Evolutionary conservation across 805 yeast genomes (phyloP).

Genomic region (Wickerhamiella allomyrinae): DNA sequence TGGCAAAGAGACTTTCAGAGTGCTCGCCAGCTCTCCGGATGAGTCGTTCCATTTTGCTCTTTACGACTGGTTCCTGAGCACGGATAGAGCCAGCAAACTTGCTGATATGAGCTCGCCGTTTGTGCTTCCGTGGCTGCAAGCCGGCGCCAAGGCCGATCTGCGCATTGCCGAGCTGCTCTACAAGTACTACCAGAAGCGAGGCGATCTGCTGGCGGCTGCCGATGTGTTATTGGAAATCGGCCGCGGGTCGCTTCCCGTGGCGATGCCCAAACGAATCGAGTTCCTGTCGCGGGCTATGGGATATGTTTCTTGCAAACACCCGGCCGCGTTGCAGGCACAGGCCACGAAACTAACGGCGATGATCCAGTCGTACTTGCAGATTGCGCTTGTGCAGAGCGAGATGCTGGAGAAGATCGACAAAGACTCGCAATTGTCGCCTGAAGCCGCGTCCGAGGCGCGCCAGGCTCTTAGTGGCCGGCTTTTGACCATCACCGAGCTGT

Average conservation of each 20-base stretch:
- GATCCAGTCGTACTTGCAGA: constrained; percentile 70
- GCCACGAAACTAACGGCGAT: constrained; percentile 54
- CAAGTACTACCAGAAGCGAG: constrained; percentile 76
- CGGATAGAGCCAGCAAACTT: constrained; percentile 62
- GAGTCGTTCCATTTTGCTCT: constrained; percentile 81
- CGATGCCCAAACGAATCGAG: constrained; percentile 65
- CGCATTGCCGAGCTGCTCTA: constrained; percentile 73
- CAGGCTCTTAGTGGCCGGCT: constrained; percentile 48
- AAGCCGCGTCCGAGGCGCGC: constrained; percentile 35
- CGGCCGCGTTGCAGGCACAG: constrained; percentile 61
- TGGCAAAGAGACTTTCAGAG: constrained; percentile 46
- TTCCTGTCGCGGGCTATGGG: constrained; percentile 85
- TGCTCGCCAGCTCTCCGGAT: constrained; percentile 62
- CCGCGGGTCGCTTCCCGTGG: constrained; percentile 50
- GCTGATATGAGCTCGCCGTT: constrained; percentile 71
- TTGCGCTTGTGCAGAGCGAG: constrained; percentile 74
- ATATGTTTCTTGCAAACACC: constrained; percentile 72
- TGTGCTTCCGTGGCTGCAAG: constrained; percentile 57
- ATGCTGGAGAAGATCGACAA: constrained; percentile 31
- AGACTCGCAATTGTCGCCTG: constrained; percentile 21
- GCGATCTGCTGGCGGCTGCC: constrained; percentile 72
- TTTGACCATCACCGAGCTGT: constrained; percentile 59
- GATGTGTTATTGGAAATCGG: constrained; percentile 61
- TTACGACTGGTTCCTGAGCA: constrained; percentile 80
- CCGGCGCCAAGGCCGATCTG: constrained; percentile 36